Evolutionary conservation across 2,329 filamentous ascomycete species (phyloP), one percentile per base, ranked within the genome.

Genomic region (Beauveria caledonica): DNA sequence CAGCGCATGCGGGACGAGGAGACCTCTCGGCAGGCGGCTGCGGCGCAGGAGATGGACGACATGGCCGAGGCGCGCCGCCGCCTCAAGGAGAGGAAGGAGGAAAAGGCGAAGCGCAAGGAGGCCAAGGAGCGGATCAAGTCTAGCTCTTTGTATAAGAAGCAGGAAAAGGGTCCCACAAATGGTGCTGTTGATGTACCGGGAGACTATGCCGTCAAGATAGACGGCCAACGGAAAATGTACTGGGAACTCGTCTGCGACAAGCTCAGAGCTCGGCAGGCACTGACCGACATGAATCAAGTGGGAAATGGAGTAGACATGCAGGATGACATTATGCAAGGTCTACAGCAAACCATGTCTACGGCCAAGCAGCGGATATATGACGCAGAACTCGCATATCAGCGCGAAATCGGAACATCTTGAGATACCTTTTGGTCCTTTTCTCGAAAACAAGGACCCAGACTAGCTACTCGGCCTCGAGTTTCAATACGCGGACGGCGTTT

Each of bases 401-500:
- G 71, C 52, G 68, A 71, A 57, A 63, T 65, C 10, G 64, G 65
- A 21, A 60, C 65, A 29, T 62, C 46, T 17, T 54, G 46, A 63
- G 48, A 48, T 19, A 33, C 6, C 9, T 64, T 55, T 62, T 45
- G 52, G 49, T 53, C 58, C 19, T 57, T 48, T 44, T 33, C 23
- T 40, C 25, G 23, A 51, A 15, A n/a, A 33, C 15, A 29, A 17
- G 13, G 5, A 15, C 33, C 6, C 13, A 19, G 3, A 15, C 49
- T 59, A 42, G n/a, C 51, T 62, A 62, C 49, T 65, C 63, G 33
- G 69, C 65, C 17, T 68, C 60, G 17, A 74, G 66, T 13, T 69
- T 65, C 61, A 87, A 69, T 52, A 85, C 76, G 17, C 77, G 73
- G 17, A 82, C 72, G 4, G 85, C 85, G 66, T 87, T 87, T 2